phyloP scores from a whole-genome alignment of 352 stramenopile species.

The Globisporangium nagaii region DNA sequence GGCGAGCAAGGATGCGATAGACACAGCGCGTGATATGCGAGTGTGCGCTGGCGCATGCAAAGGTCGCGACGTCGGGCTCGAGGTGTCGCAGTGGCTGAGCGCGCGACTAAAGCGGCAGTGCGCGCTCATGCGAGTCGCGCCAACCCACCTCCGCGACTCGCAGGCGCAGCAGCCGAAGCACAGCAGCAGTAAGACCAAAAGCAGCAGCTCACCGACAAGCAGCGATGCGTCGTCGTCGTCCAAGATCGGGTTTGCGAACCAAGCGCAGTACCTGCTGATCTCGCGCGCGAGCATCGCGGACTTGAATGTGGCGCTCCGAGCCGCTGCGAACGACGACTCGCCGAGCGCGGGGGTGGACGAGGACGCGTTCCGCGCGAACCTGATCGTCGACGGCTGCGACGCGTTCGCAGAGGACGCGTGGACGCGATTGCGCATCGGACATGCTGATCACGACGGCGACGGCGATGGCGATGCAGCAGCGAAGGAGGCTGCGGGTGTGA shows the following conservation, averaged over 20 bases:
- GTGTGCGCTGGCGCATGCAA: slow-evolving; percentile 54
- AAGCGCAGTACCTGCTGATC: slow-evolving; percentile 63
- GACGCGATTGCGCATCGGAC: slow-evolving; percentile 34
- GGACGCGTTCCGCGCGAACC: slow-evolving; percentile 68
- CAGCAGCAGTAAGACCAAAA: not conserved
- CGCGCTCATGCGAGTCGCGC: slow-evolving; percentile 59
- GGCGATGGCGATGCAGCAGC: slow-evolving; percentile 8
- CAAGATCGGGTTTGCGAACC: slow-evolving; percentile 74
- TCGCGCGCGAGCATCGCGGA: slow-evolving; percentile 48
- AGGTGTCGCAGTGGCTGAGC: slow-evolving; percentile 65
- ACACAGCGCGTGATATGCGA: slow-evolving; percentile 27
- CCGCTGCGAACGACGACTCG: slow-evolving; percentile 18
- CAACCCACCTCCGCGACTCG: slow-evolving; percentile 30
- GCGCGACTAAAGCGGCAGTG: slow-evolving; percentile 52
- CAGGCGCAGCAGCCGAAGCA: slow-evolving; percentile 13
- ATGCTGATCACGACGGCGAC: not conserved
- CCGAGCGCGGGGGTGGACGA: slow-evolving; percentile 42
- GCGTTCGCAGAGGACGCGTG: slow-evolving; percentile 79
- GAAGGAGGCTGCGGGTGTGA: not conserved
- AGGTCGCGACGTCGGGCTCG: slow-evolving; percentile 39
- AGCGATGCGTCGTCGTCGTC: not conserved
- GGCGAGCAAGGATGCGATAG: slow-evolving; percentile 12
- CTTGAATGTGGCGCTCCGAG: slow-evolving; percentile 37
- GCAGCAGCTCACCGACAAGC: not conserved
- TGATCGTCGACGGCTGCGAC: slow-evolving; percentile 59